Percentiles rank a stretch among this genome's conserved stretches.
phyloP scores from a whole-genome alignment of 2,329 filamentous ascomycete species.

The Aspergillus carbonarius region DNA sequence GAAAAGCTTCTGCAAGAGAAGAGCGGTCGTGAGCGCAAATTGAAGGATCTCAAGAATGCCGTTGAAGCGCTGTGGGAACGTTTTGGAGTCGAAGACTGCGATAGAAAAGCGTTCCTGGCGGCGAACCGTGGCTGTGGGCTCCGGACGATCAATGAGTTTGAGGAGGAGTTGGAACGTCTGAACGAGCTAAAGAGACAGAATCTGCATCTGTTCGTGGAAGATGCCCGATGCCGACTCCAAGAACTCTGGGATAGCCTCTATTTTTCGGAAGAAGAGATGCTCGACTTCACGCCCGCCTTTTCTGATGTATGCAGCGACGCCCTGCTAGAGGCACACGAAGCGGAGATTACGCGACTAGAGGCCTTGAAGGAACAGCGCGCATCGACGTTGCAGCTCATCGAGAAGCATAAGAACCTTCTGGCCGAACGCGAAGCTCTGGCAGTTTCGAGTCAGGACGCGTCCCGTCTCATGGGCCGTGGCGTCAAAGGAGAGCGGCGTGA shows the following conservation, averaged over 20 bases:
- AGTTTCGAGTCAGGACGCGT: slow-evolving; percentile 92
- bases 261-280: slow-evolving; percentile 97
- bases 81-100: slow-evolving; percentile 75
- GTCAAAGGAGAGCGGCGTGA: slow-evolving; percentile 93
- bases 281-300: slow-evolving; percentile 95
- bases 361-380: slow-evolving; percentile 81
- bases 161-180: slow-evolving; percentile 81
- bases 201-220: slow-evolving; percentile 91
- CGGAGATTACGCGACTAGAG: slow-evolving; percentile 80
- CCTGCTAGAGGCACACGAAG: slow-evolving; percentile 89
- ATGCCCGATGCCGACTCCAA: slow-evolving; percentile 84
- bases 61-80: slow-evolving; percentile 91
- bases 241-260: slow-evolving; percentile 94
- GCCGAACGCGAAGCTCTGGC: slow-evolving; percentile 83
- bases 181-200: slow-evolving; percentile 96
- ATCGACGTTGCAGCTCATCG: slow-evolving; percentile 77
- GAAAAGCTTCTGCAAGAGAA: slow-evolving; percentile 89
- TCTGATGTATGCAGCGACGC: slow-evolving; percentile 97
- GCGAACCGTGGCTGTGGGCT: slow-evolving; percentile 87
- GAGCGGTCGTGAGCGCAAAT: slow-evolving; percentile 71
- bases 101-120: slow-evolving; percentile 82
- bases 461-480: slow-evolving; percentile 84
- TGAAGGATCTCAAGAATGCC: slow-evolving; percentile 71
- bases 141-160: slow-evolving; percentile 90
- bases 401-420: slow-evolving; percentile 78